Percentiles rank a stretch among this genome's conserved stretches.
Conservation (phyloP, 345 rosid genomes). For the Bretschneidera sinensis region DNA sequence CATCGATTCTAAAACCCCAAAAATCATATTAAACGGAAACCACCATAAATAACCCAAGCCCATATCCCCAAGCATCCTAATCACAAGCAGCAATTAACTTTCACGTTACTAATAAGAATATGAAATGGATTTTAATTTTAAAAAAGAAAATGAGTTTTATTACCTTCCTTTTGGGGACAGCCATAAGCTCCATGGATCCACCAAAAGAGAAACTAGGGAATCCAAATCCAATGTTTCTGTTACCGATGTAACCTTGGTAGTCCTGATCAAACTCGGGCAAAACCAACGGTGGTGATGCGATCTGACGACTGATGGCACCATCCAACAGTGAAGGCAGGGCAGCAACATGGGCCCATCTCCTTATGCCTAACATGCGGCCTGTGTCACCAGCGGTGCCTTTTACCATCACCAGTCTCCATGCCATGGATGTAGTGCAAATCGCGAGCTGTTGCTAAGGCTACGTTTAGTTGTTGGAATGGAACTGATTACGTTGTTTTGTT, state of each 20-base stretch:
- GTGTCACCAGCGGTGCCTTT: slow-evolving; percentile 31
- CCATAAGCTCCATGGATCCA: slow-evolving; percentile 89
- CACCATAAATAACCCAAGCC: background rate
- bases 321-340: slow-evolving; percentile 43
- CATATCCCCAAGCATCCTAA: background rate
- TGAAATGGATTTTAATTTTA: background rate
- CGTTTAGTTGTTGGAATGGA: no score
- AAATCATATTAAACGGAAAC: background rate
- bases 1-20: background rate
- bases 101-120: background rate
- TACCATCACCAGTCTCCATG: slow-evolving; percentile 42
- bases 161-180: slow-evolving; percentile 87
- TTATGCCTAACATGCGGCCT: slow-evolving; percentile 17
- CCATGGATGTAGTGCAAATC: no score
- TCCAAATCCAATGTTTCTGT: slow-evolving; percentile 28
- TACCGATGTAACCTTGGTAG: slow-evolving; percentile 22
- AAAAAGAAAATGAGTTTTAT: background rate
- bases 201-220: slow-evolving; percentile 37
- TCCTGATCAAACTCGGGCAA: slow-evolving; percentile 40
- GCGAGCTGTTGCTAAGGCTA: no score
- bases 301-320: slow-evolving; percentile 23
- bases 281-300: slow-evolving; percentile 24
- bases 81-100: background rate
- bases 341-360: slow-evolving; percentile 36
- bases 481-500: no score